A percentile compares a stretch with the other conserved stretches of the same genome.
phyloP scores from a whole-genome alignment of 2,329 filamentous ascomycete genomes.

The Colletotrichum falcatum region DNA sequence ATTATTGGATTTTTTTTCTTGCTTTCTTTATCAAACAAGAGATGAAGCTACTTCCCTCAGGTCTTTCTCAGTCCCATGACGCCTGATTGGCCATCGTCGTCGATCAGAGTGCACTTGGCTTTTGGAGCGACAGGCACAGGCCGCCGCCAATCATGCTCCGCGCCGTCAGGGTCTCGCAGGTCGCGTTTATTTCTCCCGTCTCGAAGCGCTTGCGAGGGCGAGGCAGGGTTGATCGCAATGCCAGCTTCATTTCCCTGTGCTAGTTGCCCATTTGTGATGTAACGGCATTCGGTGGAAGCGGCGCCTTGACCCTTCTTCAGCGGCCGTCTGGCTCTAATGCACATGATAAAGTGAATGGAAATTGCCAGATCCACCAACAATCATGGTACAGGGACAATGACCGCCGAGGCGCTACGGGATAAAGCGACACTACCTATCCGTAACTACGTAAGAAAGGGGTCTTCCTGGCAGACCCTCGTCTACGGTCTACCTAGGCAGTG shows the following conservation, averaged over 20 bases:
- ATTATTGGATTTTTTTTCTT: too few species aligned
- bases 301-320: constrained; percentile 30
- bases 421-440: constrained; percentile 33
- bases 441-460: constrained; percentile 20
- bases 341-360: constrained; percentile 22
- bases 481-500: too few species aligned
- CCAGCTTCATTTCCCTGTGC: neutral
- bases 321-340: constrained; percentile 25
- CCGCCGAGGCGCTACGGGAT: constrained; percentile 29
- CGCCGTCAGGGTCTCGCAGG: constrained; percentile 6
- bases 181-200: constrained; percentile 15
- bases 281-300: neutral
- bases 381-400: constrained; percentile 16
- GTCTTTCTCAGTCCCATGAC: constrained; percentile 26
- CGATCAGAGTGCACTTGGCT: constrained; percentile 32
- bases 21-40: constrained; percentile 13
- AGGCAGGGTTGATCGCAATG: constrained; percentile 23
- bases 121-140: constrained; percentile 25
- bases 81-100: constrained; percentile 27
- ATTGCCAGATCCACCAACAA: constrained; percentile 30
- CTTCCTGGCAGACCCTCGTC: constrained; percentile 10
- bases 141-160: constrained; percentile 7
- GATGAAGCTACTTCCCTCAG: constrained; percentile 3
- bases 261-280: neutral
- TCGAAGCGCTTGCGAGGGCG: constrained; percentile 6